phyloP scores from a whole-genome alignment of 768 basidiomycete genomes.

The Megacollybia marginata region DNA sequence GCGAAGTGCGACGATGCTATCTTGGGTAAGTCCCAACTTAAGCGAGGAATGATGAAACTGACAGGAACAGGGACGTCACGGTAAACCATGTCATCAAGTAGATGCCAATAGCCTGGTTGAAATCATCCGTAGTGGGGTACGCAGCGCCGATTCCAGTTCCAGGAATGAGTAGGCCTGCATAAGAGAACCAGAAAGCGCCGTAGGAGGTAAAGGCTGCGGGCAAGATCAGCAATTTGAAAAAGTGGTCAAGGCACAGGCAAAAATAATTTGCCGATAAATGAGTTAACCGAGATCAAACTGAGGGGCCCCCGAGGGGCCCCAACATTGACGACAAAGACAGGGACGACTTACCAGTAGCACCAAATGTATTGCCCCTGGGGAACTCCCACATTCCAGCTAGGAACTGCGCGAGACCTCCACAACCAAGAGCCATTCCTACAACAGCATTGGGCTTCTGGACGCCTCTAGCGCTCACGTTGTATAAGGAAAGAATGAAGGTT shows the following conservation, averaged over 20 bases:
- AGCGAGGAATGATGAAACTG: constrained; percentile 13
- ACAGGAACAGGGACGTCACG: constrained; percentile 66
- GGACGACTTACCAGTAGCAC: constrained; percentile 62
- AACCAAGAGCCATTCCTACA: constrained; percentile 81
- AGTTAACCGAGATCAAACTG: not conserved
- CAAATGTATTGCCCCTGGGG: constrained; percentile 61
- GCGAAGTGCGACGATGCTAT: constrained; percentile 15
- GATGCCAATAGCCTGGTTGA: constrained; percentile 54
- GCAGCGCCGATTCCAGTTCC: constrained; percentile 53
- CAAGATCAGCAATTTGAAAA: not conserved
- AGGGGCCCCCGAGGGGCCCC: constrained; percentile 25
- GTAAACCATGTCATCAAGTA: constrained; percentile 71
- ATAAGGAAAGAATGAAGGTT: constrained; percentile 71
- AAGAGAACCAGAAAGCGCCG: constrained; percentile 88
- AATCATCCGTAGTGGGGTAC: constrained; percentile 26
- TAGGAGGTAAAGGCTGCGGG: constrained; percentile 69
- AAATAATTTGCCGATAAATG: not conserved
- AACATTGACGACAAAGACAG: constrained; percentile 38
- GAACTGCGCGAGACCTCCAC: constrained; percentile 80
- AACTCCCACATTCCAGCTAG: constrained; percentile 90
- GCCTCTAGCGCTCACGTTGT: constrained; percentile 53
- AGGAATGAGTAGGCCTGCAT: constrained; percentile 66
- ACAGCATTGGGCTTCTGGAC: constrained; percentile 60
- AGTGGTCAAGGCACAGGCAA: not conserved
- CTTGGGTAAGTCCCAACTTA: not conserved